Evolutionary conservation across 192 early-diverging fungal genomes (phyloP), one percentile per base, ranked within the genome.

Genomic region (Helicostylum pulchrum): DNA sequence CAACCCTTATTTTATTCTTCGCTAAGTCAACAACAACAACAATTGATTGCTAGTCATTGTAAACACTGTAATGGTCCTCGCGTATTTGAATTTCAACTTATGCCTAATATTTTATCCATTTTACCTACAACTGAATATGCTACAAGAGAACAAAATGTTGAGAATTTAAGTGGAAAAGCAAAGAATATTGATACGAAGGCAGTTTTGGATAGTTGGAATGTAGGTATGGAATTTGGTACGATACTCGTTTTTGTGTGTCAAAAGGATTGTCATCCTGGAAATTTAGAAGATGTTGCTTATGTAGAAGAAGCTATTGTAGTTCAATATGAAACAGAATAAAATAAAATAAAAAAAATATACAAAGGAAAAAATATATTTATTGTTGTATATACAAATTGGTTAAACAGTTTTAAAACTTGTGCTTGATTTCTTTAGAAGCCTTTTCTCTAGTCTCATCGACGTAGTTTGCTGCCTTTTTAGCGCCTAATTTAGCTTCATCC

Each of bases 191-290:
- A 74, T 45, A 67, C 69, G 34, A 68, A 66, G 53, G 70, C 72
- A n/a, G 72, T 64, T 21, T 63, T 82, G 12, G 75, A 78, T 53
- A 62, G 67, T 54, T 83, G 85, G 67, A 83, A 90, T 66, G 71
- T 82, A 36, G 94, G 94, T 1, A 84, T 94, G 82, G 95, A 97
- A 61, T 95, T 89, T 79, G 95, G 95, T 17, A 94, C 95, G 0
- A 71, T 94, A 20, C 62, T 97, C 70, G 78, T 92, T 14, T 97
- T 85, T 71, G 82, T 82, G 10, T 97, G 95, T 68, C 70, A 74
- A 34, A 80, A 80, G 30, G 91, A 97, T 75, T 97, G 95, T 72
- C 85, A 87, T 46, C 55, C 49, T 7, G 59, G 68, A 4, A 56
- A 55, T 15, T 61, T 50, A 4, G 66, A 72, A 26, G 44, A 72